Conservation (phyloP, 2,329 filamentous ascomycete species). For the Monosporascus sp. region DNA sequence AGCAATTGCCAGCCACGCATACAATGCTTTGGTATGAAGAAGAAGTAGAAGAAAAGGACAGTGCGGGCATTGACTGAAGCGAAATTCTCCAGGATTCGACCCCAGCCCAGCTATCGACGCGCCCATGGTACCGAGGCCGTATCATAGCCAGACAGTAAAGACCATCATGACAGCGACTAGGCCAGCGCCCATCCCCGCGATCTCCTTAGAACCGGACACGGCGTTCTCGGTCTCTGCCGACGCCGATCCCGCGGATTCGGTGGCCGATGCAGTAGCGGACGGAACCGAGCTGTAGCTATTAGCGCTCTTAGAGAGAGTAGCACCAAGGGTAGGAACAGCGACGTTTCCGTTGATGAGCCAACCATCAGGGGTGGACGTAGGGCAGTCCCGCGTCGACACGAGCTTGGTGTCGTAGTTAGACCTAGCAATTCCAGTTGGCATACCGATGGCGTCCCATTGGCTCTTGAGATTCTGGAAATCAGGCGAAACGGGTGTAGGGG, state of each 20-base stretch:
- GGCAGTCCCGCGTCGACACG: slow-evolving; percentile 63
- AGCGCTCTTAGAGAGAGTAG: slow-evolving; percentile 32
- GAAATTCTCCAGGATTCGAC: neutral
- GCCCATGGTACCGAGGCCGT: neutral
- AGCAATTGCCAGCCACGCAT: slow-evolving; percentile 1
- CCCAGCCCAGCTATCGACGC: neutral
- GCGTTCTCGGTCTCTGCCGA: slow-evolving; percentile 32
- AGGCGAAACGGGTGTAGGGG: slow-evolving; percentile 65
- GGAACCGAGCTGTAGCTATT: slow-evolving; percentile 20
- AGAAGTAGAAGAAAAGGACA: slow-evolving; percentile 1
- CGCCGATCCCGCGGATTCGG: slow-evolving; percentile 21
- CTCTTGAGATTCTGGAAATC: slow-evolving; percentile 74
- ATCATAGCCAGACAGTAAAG: slow-evolving; percentile 45
- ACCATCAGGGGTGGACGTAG: slow-evolving; percentile 58
- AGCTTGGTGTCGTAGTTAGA: slow-evolving; percentile 59
- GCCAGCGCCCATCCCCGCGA: slow-evolving; percentile 45
- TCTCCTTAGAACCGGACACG: slow-evolving; percentile 40
- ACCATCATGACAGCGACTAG: slow-evolving; percentile 47
- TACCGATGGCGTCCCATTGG: slow-evolving; percentile 65
- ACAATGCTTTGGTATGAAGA: slow-evolving; percentile 10
- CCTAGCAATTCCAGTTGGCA: slow-evolving; percentile 62
- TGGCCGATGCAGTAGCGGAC: slow-evolving; percentile 23
- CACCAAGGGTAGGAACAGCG: slow-evolving; percentile 63
- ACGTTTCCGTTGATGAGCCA: slow-evolving; percentile 72
- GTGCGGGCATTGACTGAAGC: neutral